phyloP scores from a whole-genome alignment of 805 yeast genomes.

The Saturnispora zaruensis region DNA sequence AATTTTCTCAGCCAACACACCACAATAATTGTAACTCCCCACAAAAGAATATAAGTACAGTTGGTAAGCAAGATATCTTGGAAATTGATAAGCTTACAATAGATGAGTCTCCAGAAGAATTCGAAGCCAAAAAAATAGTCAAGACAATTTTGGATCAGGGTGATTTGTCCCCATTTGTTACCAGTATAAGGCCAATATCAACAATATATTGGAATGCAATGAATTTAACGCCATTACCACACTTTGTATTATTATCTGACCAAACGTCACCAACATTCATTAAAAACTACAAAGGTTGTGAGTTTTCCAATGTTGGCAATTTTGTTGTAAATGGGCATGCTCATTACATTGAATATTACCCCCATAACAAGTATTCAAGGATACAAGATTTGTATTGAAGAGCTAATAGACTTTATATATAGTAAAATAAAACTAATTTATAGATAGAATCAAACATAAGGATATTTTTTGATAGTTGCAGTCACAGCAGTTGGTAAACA shows the following conservation, averaged over 20 bases:
- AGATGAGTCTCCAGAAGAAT: constrained; percentile 36
- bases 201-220: constrained; percentile 66
- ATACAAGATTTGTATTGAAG: constrained; percentile 34
- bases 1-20: background rate
- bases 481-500: constrained; percentile 63
- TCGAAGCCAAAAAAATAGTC: constrained; percentile 61
- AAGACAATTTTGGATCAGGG: constrained; percentile 85
- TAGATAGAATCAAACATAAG: constrained; percentile 13
- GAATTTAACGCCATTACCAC: constrained; percentile 72
- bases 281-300: constrained; percentile 75
- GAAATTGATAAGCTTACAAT: constrained; percentile 23
- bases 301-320: constrained; percentile 62
- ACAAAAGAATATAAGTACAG: too few relatives aligned
- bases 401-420: background rate
- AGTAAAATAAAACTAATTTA: background rate
- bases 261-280: constrained; percentile 62
- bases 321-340: constrained; percentile 40
- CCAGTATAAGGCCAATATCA: constrained; percentile 49
- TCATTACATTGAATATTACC: constrained; percentile 66
- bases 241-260: constrained; percentile 56
- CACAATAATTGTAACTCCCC: too few relatives aligned
- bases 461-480: constrained; percentile 24
- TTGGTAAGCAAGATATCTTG: constrained; percentile 14
- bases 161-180: constrained; percentile 71
- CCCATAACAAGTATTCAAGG: constrained; percentile 45